Base-by-base conservation (phyloP, 1,284 basidiomycete species). In the Moniliophthora roreri region DNA sequence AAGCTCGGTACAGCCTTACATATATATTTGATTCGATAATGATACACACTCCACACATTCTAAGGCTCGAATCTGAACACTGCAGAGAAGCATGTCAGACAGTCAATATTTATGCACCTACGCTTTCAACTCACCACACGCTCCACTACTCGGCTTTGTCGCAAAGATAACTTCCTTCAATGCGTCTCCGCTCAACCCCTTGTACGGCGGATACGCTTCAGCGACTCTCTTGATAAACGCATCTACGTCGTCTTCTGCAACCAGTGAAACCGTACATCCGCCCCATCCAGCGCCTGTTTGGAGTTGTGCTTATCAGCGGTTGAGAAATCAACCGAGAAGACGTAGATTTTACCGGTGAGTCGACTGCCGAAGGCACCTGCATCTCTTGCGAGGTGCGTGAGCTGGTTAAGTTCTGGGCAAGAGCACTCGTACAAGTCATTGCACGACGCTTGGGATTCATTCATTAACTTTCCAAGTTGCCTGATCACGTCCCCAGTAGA, bases 181-280 rank as follows among this genome's bases (percentile, higher is more conserved):
- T 53, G 77, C 73, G n/a, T 84, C 82, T 15, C 78, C 79, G 40
- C 78, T 74, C 28, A 95, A 67, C 6, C 72, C 71, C 52, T 75
- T 75, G 68, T 89, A 94, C 9, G 83, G 80, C 18, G 66, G 69
- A 65, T 92, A 95, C 15, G 70, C 69, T 18, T 71, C 70, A 65
- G 75, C 81, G 21, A 95, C 72, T 55, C 76, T 74, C 55, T 72
- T 65, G 46, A 94, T 85, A 64, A 95, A 94, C n/a, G 64, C 58
- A 0, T 80, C 76, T 2, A 91, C 88, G 35, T 79, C 64, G n/a
- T 74, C 69, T 60, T 89, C 85, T 6, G 82, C 78, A 2, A 95
- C 87, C 16, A 95, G 78, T 15, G 89, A 91, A 20, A 95, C 88
- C 0, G 89, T 89, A 60, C 91, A 93, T 10, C 93, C 93, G 48